Evolutionary conservation across 805 yeast genomes (phyloP), one percentile per base, ranked within the genome.

Genomic region (Debaryomyces maramus): DNA sequence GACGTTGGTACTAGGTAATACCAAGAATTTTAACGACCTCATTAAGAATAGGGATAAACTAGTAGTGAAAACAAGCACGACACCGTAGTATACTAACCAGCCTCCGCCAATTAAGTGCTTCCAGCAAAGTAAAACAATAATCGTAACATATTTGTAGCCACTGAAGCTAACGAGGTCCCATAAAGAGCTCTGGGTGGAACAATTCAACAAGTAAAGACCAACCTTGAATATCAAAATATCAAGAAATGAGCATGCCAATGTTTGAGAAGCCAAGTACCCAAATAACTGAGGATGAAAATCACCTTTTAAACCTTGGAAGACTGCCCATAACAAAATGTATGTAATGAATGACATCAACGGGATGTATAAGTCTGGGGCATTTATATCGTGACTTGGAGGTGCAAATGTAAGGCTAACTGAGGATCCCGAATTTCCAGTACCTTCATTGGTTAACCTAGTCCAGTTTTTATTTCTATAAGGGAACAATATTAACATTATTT

Each of bases 291-390:
- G 99, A 53, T 91, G 96, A 70, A 93, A 93, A 21, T 82, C 82
- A 19, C 96, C 97, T 41, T 81, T 78, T 38, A 91, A 65, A 8
- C 99, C 99, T 43, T 87, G 85, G 47, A 85, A 75, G 16, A 85
- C 75, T 2, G 96, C 91, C 77, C 91, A 81, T 26, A 88, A 73
- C 44, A 93, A 67, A 36, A 91, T 83, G 56, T 90, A 90, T 0
- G 98, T 88, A 36, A 88, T 78, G 53, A 85, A 78, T 1, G 97
- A 87, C 97, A 95, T 93, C 45, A 87, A 65, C 5, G 99, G 99
- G 39, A 93, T 87, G 63, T 93, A 93, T 70, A 93, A 75, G 60
- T 93, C 99, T 2, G 99, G 99, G 0, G 98, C 95, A 56, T 95
- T 93, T 42, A 84, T 73, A 59, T 93, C 99, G 45, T 85, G 87